A percentile compares a stretch with the other conserved stretches of the same genome.
Evolutionary conservation across 2,329 filamentous ascomycete species (phyloP).

Genomic region (Ceratocystis diversiconidia): DNA sequence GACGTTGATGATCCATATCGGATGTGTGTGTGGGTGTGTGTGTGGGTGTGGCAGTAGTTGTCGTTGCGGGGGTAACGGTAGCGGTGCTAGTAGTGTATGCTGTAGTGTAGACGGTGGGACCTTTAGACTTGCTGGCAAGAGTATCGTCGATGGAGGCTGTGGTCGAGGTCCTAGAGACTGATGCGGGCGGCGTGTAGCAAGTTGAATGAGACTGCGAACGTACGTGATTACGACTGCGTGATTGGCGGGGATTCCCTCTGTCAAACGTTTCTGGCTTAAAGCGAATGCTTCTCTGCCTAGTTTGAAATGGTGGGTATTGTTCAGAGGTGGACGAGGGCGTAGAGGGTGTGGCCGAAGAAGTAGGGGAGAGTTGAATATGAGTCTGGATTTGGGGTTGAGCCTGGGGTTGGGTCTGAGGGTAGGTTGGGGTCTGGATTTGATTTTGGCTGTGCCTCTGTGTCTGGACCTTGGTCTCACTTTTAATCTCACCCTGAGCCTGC

Average conservation of each 20-base stretch:
- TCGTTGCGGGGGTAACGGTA: neutral
- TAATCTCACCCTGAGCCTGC: neutral
- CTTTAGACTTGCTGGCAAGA: neutral
- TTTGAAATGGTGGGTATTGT: neutral
- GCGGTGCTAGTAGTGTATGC: neutral
- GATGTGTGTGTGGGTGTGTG: neutral
- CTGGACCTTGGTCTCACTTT: too few relatives aligned
- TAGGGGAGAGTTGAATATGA: neutral
- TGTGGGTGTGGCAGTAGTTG: neutral
- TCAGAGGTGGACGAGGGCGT: too few relatives aligned
- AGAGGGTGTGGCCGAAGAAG: too few relatives aligned
- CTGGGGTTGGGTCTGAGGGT: neutral
- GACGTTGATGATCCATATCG: neutral
- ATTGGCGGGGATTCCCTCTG: neutral
- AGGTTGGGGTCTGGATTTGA: neutral
- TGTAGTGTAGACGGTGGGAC: neutral
- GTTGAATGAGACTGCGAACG: neutral
- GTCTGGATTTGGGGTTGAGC: neutral
- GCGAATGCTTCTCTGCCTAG: neutral
- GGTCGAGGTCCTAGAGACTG: too few relatives aligned
- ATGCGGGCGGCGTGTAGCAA: neutral
- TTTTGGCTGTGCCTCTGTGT: neutral
- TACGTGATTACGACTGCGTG: neutral
- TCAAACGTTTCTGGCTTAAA: constrained; percentile 1
- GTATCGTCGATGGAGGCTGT: neutral